Evolutionary conservation across 805 yeast genomes (phyloP).

Genomic region (Dipodascopsis uninucleata): DNA sequence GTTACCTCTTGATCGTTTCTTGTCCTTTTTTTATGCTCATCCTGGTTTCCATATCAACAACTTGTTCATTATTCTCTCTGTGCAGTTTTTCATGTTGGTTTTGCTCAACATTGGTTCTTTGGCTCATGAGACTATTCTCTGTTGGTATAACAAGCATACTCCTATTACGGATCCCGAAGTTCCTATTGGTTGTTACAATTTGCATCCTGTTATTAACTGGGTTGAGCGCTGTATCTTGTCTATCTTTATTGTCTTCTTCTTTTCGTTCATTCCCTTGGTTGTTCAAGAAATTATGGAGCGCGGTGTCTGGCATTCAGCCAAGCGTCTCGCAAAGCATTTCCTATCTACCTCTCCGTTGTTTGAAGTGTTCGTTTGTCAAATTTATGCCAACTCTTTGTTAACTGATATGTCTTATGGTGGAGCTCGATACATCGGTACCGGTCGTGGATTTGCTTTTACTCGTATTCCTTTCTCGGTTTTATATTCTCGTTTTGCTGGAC

Average conservation of each 20-base stretch:
- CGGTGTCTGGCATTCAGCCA: conserved; percentile 70
- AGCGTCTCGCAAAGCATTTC: conserved; percentile 71
- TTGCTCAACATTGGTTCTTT: conserved; percentile 76
- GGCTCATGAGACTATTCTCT: conserved; percentile 64
- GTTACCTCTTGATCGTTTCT: conserved; percentile 80
- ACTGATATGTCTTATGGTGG: conserved; percentile 85
- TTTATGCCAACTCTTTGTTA: conserved; percentile 73
- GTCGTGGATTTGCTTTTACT: conserved; percentile 88
- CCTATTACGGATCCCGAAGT: conserved; percentile 70
- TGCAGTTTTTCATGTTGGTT: conserved; percentile 81
- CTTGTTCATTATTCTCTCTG: conserved; percentile 77
- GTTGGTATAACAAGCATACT: conserved; percentile 59
- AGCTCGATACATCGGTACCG: conserved; percentile 87
- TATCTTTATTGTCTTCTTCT: conserved; percentile 87
- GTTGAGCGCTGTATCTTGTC: conserved; percentile 82
- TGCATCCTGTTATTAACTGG: conserved; percentile 87
- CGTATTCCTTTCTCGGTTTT: conserved; percentile 67
- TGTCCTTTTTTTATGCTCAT: conserved; percentile 93
- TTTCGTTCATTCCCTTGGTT: conserved; percentile 81
- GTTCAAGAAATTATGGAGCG: conserved; percentile 86
- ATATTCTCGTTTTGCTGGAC: conserved; percentile 70
- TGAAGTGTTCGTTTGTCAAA: conserved; percentile 93
- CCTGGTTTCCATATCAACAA: conserved; percentile 95
- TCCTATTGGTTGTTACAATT: conserved; percentile 83
- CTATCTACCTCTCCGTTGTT: conserved; percentile 82